These are phyloP conservation scores for Amphirosellinia nigrospora DNA, from an alignment of 495 filamentous ascomycete species.

Conservation along the genomic window DNA sequence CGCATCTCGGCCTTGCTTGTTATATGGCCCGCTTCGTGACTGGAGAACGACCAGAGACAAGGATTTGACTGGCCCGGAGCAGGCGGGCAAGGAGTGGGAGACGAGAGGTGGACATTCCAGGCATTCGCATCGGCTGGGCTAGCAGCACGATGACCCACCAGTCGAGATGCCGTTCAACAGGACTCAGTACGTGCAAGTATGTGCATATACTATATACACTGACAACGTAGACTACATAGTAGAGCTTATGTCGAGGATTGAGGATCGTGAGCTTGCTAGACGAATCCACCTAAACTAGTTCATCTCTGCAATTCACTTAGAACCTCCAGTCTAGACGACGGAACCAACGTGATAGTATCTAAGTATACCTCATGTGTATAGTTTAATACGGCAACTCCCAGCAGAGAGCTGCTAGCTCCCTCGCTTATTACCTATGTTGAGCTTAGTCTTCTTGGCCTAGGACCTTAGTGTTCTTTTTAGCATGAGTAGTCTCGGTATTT, in stretches of 20 bases:
- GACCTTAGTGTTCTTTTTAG: conserved; percentile 2
- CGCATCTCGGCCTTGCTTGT: conserved; percentile 34
- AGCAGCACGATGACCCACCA: conserved; percentile 20
- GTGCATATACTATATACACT: conserved; percentile 1
- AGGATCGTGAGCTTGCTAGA: not conserved
- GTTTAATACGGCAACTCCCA: not conserved
- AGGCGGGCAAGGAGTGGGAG: conserved; percentile 29
- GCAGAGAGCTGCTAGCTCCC: not conserved
- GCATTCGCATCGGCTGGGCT: conserved; percentile 27
- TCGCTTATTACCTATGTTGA: conserved; percentile 7
- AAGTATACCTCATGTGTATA: not conserved
- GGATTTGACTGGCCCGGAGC: conserved; percentile 30
- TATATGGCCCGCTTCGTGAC: conserved; percentile 41
- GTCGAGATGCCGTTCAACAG: conserved; percentile 18
- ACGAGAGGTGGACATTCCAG: conserved; percentile 29
- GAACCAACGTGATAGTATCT: conserved; percentile 10
- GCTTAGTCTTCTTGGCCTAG: conserved; percentile 1
- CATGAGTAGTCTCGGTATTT: not conserved
- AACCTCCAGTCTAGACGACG: not conserved
- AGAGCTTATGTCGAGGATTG: not conserved
- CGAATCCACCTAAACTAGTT: not conserved
- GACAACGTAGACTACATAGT: not conserved
- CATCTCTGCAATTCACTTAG: not conserved
- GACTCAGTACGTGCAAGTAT: conserved; percentile 11
- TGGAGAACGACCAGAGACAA: conserved; percentile 30